Conservation (phyloP, 192 early-diverging fungal species). For the Martensiomyces pterosporus region DNA sequence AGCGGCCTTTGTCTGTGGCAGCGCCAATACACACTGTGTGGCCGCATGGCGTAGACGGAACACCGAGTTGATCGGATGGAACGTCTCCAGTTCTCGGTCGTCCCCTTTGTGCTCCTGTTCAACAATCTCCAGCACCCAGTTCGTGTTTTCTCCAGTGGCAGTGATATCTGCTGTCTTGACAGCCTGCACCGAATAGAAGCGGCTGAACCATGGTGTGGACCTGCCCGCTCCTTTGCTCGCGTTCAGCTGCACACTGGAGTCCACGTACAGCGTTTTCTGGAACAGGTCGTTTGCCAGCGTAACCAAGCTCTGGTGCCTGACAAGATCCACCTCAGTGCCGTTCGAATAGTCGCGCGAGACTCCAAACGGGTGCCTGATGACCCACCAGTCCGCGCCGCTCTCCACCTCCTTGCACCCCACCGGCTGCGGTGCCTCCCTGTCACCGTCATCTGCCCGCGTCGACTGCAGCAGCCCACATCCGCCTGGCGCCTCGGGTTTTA, state of each 20-base stretch:
- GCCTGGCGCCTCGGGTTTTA: background rate
- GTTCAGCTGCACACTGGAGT: too few species aligned
- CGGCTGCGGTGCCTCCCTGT: slow-evolving; percentile 64
- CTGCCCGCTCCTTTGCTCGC: too few species aligned
- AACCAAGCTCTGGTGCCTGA: too few species aligned
- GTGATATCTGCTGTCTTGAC: too few species aligned
- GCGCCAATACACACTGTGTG: slow-evolving; percentile 68
- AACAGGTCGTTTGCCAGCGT: too few species aligned
- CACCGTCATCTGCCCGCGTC: too few species aligned
- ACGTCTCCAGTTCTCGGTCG: slow-evolving; percentile 40
- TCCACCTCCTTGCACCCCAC: slow-evolving; percentile 86
- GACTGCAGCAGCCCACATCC: too few species aligned
- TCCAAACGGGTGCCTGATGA: slow-evolving; percentile 54
- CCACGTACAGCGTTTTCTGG: too few species aligned
- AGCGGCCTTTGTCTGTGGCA: slow-evolving; percentile 59
- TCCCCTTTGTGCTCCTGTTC: background rate
- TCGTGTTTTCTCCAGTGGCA: too few species aligned
- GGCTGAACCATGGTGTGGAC: too few species aligned
- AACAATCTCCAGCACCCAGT: background rate
- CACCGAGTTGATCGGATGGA: slow-evolving; percentile 33
- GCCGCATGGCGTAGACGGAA: slow-evolving; percentile 62
- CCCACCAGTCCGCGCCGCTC: slow-evolving; percentile 82
- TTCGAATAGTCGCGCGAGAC: background rate
- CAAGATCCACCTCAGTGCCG: too few species aligned
- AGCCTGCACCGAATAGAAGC: too few species aligned